Evolutionary conservation across 2,329 filamentous ascomycete genomes (phyloP).

Genomic region (Phoma sp.): DNA sequence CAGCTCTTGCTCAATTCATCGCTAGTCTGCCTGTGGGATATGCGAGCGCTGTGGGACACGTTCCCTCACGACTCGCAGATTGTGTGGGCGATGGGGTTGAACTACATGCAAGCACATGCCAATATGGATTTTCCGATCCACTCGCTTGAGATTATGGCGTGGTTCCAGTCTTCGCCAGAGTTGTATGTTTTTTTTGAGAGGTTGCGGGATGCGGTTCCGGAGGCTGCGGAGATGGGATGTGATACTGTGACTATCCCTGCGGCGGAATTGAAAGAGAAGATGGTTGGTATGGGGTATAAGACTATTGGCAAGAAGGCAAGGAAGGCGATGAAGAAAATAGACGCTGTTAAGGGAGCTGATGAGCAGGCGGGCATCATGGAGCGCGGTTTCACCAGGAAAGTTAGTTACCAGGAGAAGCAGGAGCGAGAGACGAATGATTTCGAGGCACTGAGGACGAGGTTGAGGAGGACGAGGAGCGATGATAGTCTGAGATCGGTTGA

Average conservation of each 20-base stretch:
- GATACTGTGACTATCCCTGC: background rate
- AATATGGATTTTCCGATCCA: slow-evolving; percentile 10
- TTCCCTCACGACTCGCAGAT: slow-evolving; percentile 23
- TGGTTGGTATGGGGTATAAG: background rate
- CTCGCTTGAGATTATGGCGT: background rate
- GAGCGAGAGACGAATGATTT: background rate
- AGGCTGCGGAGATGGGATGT: background rate
- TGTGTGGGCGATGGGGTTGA: slow-evolving; percentile 22
- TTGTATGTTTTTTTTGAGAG: background rate
- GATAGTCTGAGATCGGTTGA: slow-evolving; percentile 21
- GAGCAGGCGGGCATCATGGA: background rate
- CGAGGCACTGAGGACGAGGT: background rate
- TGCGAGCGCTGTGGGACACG: slow-evolving; percentile 25
- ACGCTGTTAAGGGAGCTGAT: background rate
- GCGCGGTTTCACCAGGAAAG: slow-evolving; percentile 5
- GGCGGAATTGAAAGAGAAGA: background rate
- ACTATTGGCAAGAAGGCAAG: background rate
- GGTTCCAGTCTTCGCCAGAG: slow-evolving; percentile 3
- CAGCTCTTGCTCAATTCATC: slow-evolving; percentile 20
- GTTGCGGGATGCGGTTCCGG: background rate
- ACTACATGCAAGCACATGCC: slow-evolving; percentile 23
- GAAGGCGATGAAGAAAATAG: background rate
- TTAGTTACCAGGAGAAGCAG: slow-evolving; percentile 1
- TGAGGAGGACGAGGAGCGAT: slow-evolving; percentile 9
- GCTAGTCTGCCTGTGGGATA: slow-evolving; percentile 14